Evolutionary conservation across 257 asterid species (phyloP), one percentile per base, ranked within the genome.

Genomic region (Salvia hispanica): DNA sequence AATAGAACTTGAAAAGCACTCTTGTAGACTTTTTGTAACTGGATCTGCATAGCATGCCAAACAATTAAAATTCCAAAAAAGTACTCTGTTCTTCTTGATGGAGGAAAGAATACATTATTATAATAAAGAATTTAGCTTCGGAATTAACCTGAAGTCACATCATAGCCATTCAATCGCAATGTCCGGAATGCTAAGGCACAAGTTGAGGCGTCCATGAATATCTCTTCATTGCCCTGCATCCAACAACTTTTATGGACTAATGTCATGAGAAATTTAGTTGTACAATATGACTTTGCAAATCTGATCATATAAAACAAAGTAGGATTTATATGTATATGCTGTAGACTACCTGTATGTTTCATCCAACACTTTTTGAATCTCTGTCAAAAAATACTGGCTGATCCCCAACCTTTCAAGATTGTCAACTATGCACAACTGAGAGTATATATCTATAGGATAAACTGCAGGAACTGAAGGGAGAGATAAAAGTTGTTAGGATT

Each of bases 141-240:
- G 36, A 77, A 64, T 44, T 43, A 51, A 90, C 98, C 97, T 79
- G 96, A 82, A 67, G 89, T 74, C 64, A 90, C 79, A 50, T 72
- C 72, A 72, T 86, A 93, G 64, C 96, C 96, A 74, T 85, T 79
- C 82, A 59, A 75, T 72, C 97, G 82, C 81, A 93, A 58, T 63
- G 79, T 42, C 42, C 82, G 84, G 76, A 93, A 93, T 65, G 99
- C 95, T 69, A 88, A 62, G 28, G 95, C 88, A 85, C 95, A 90
- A 65, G 95, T 84, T 10, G 95, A 74, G 69, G 82, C 83, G 53
- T 86, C 91, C 82, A 76, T 66, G 77, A 88, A 88, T 71, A 93
- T 90, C 77, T 86, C 95, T 61, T 93, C 97, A n/a, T 76, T 73
- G 63, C 87, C 92, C 85, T 81, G 92, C 86, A 86, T 55, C 99